Conservation (phyloP, 1,284 basidiomycete genomes). For the Polyporus tsugae region DNA sequence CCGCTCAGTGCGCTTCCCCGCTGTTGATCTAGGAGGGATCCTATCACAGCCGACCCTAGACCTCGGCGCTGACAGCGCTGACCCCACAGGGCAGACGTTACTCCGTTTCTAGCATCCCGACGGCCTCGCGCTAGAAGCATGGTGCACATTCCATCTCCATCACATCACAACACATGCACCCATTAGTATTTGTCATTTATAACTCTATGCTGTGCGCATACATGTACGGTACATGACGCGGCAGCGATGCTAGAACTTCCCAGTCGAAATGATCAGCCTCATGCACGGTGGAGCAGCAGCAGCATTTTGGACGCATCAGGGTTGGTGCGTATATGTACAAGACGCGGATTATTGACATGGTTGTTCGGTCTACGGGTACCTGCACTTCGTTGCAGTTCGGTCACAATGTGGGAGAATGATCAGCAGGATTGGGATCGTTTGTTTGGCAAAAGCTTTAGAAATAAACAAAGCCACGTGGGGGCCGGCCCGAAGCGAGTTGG, state of each 20-base stretch:
- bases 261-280: background rate
- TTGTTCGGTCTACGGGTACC: background rate
- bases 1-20: background rate
- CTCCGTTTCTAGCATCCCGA: background rate
- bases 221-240: background rate
- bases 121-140: background rate
- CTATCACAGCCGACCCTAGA: background rate
- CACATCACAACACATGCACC: background rate
- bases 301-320: background rate
- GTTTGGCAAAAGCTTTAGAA: conserved; percentile 39
- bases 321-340: background rate
- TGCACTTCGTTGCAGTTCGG: background rate
- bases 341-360: background rate
- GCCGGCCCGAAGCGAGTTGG: conserved; percentile 11
- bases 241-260: background rate
- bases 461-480: conserved; percentile 38
- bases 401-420: background rate
- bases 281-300: too few species aligned
- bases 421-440: conserved; percentile 16
- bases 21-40: background rate
- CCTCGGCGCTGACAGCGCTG: background rate
- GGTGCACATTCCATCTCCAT: background rate
- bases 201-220: background rate
- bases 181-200: background rate
- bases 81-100: background rate